Base-by-base conservation (phyloP, 2,329 filamentous ascomycete species). In the Bisporella sp. region DNA sequence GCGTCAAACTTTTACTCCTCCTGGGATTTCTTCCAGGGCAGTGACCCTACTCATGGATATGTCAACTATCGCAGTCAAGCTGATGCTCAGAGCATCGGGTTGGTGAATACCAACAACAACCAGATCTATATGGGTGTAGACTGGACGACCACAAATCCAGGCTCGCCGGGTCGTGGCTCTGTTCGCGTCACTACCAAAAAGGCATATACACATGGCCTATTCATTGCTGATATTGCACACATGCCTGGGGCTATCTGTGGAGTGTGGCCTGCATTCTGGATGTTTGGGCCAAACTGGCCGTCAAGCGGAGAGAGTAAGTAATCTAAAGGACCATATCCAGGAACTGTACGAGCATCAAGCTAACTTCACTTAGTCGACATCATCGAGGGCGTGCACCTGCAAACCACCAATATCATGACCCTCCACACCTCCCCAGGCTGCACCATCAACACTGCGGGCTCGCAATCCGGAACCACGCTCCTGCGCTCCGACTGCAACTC, bases 21-120 rank as follows among this genome's bases (percentile, higher is more conserved):
- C 50, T 81, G 80, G 64, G 50, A 73, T 50, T 83, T 84, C 68
- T 82, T 76, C 67, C 70, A 64, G 47, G 68, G 65, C 3, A 52
- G 68, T 0, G 89, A 93, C 61, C 88, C 88, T 0, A 93, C 88
- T 2, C 60, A 83, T 54, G 89, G 87, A 31, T 89, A 82, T 59
- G 88, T 93, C 59, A 70, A 79, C 53, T 61, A 75, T 82, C 48
- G 71, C 78, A 47, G 51, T 64, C n/a, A 77, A 74, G 6, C 9
- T 28, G 8, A 12, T 1, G 86, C 87, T 49, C 75, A 77, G 52
- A 62, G 64, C n/a, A 65, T 69, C 35, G 75, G 76, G 11, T 73
- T 90, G 6, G 62, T 60, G 30, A 57, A 57, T 4, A 60, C 57
- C 45, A 43, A 50, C 12, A 70, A 77, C 50, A 70, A 72, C 49